These are phyloP conservation scores for Colletotrichum sp. DNA, from an alignment of 2,329 filamentous ascomycete genomes.

Conservation along the genomic window DNA sequence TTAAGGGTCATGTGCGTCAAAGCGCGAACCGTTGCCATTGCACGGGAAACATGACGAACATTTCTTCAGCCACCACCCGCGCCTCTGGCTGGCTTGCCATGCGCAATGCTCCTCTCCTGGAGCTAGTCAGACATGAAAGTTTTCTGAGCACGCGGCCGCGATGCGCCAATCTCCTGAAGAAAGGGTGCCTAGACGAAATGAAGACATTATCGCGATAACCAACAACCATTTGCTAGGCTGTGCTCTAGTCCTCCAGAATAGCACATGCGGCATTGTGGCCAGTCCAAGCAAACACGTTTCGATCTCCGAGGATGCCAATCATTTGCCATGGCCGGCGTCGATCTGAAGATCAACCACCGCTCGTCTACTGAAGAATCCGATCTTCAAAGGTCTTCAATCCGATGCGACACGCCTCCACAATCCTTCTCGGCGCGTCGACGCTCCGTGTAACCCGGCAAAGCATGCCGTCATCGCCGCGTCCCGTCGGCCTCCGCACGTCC, in stretches of 20 bases:
- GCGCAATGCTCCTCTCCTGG: background rate
- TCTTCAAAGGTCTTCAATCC: background rate
- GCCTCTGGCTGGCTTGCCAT: background rate
- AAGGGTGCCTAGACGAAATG: background rate
- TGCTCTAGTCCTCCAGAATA: background rate
- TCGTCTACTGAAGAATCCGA: background rate
- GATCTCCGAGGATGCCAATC: background rate
- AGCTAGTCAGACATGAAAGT: background rate
- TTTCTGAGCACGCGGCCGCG: background rate
- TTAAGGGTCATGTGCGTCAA: background rate
- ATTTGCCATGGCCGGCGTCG: background rate
- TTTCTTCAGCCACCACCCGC: background rate
- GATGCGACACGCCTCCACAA: background rate
- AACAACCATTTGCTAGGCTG: background rate
- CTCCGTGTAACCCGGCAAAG: background rate
- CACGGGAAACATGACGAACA: background rate
- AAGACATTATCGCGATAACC: background rate
- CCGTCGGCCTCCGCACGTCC: background rate
- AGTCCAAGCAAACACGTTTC: background rate
- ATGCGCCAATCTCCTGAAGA: background rate
- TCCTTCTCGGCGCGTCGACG: background rate
- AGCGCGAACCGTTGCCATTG: background rate
- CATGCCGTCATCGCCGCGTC: background rate
- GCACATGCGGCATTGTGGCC: background rate
- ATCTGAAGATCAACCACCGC: slow-evolving; percentile 1